phyloP scores from a whole-genome alignment of 2,329 filamentous ascomycete genomes.

The Clarireedia paspali region DNA sequence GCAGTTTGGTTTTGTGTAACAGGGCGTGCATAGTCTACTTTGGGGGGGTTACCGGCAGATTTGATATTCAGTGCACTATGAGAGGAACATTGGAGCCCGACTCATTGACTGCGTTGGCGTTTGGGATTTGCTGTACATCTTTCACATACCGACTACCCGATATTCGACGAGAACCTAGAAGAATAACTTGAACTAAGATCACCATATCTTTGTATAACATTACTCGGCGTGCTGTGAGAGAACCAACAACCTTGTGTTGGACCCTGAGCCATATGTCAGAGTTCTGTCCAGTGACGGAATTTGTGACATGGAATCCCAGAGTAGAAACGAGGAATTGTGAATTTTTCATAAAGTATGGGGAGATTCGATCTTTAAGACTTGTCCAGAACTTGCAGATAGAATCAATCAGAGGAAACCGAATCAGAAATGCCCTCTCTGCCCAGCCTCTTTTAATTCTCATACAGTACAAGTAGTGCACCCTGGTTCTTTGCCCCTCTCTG shows the following conservation, averaged over 20 bases:
- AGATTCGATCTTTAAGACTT: neutral
- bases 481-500: neutral
- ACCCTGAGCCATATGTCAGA: neutral
- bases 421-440: neutral
- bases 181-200: conserved; percentile 10
- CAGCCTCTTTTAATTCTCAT: neutral
- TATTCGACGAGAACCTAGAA: conserved; percentile 6
- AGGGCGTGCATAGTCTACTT: conserved; percentile 24
- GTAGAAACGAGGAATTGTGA: neutral
- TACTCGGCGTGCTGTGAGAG: neutral
- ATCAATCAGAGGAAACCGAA: neutral
- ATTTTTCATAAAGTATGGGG: neutral
- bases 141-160: conserved; percentile 15
- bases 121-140: conserved; percentile 25
- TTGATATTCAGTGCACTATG: conserved; percentile 13
- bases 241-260: neutral
- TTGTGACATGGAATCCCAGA: too few species aligned
- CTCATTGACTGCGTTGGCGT: conserved; percentile 19
- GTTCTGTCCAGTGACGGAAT: neutral
- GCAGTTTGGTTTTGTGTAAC: conserved; percentile 14
- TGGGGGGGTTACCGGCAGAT: conserved; percentile 16
- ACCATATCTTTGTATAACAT: neutral
- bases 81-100: conserved; percentile 11
- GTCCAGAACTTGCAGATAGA: neutral
- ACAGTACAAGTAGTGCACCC: too few species aligned